Percentiles rank a stretch among this genome's conserved stretches.
These are phyloP conservation scores for Volvox reticuliferus DNA, from an alignment of 139 green algal genomes.

Conservation along the genomic window DNA sequence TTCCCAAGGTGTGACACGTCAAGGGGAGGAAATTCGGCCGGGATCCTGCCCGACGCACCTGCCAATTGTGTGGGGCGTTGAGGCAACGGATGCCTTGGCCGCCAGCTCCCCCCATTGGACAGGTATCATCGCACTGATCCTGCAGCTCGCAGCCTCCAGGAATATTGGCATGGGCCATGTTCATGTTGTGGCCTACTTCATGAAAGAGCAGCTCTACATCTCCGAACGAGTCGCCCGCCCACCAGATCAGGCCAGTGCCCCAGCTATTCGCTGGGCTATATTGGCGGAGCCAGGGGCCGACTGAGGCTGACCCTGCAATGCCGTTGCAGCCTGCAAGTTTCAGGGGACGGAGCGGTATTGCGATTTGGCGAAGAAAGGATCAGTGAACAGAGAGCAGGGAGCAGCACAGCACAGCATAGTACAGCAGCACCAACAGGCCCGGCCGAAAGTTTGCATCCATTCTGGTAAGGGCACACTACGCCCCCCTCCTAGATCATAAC, in stretches of 20 bases:
- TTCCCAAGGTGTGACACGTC: too few relatives aligned
- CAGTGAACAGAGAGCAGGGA: too few relatives aligned
- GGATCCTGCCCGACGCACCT: not conserved
- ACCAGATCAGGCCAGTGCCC: slow-evolving; percentile 35
- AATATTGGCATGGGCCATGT: slow-evolving; percentile 9
- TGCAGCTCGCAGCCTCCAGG: not conserved
- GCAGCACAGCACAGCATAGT: too few relatives aligned
- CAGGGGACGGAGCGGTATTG: too few relatives aligned
- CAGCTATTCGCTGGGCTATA: not conserved
- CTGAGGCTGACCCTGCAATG: not conserved
- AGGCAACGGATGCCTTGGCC: slow-evolving; percentile 22
- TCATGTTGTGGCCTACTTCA: slow-evolving; percentile 6
- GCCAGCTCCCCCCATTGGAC: not conserved
- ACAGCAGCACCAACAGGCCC: too few relatives aligned
- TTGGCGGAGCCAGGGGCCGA: slow-evolving; percentile 12
- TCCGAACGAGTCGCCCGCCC: not conserved
- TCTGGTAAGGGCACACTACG: too few relatives aligned
- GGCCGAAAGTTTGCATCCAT: too few relatives aligned
- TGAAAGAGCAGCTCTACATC: slow-evolving; percentile 27
- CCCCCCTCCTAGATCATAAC: too few relatives aligned
- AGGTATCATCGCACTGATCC: slow-evolving; percentile 42
- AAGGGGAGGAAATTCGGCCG: too few relatives aligned
- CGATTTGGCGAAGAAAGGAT: too few relatives aligned
- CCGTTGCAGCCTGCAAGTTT: not conserved
- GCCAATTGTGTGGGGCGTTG: slow-evolving; percentile 24